A percentile compares a stretch with the other conserved stretches of the same genome.
These are phyloP conservation scores for Ceratocystis lukuohia DNA, from an alignment of 2,329 filamentous ascomycete genomes.

Conservation along the genomic window DNA sequence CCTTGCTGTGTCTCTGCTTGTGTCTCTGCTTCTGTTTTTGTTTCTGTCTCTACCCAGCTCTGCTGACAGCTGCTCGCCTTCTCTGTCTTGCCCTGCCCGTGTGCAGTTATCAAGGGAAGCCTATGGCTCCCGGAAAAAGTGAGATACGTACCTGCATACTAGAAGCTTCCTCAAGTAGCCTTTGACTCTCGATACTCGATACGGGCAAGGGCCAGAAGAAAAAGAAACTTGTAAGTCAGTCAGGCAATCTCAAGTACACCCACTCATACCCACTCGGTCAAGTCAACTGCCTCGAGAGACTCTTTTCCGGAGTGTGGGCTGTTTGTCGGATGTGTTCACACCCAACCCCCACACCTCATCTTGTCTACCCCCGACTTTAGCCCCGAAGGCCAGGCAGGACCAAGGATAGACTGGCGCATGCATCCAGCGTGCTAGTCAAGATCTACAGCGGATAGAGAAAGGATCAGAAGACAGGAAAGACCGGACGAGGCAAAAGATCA, in stretches of 20 bases:
- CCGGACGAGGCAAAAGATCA: neutral
- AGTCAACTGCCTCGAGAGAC: neutral
- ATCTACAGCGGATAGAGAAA: neutral
- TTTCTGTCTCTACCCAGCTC: neutral
- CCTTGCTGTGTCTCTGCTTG: no score
- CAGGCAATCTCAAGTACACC: neutral
- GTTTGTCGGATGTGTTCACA: neutral
- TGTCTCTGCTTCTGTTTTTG: neutral
- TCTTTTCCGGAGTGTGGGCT: neutral
- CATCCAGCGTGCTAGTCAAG: neutral
- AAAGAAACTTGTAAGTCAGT: neutral
- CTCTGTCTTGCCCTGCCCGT: neutral
- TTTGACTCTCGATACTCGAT: no score
- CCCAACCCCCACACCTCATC: neutral
- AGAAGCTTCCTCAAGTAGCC: neutral
- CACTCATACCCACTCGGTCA: neutral
- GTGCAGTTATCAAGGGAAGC: neutral
- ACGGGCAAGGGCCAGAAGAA: neutral
- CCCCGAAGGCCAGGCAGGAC: neutral
- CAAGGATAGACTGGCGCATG: neutral
- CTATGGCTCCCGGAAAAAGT: neutral
- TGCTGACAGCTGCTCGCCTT: neutral
- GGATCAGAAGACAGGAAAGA: neutral
- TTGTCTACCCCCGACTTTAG: no score
- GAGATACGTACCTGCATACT: neutral